These are phyloP conservation scores for Leccinum fuscescens DNA, from an alignment of 1,284 basidiomycete species.

Conservation along the genomic window DNA sequence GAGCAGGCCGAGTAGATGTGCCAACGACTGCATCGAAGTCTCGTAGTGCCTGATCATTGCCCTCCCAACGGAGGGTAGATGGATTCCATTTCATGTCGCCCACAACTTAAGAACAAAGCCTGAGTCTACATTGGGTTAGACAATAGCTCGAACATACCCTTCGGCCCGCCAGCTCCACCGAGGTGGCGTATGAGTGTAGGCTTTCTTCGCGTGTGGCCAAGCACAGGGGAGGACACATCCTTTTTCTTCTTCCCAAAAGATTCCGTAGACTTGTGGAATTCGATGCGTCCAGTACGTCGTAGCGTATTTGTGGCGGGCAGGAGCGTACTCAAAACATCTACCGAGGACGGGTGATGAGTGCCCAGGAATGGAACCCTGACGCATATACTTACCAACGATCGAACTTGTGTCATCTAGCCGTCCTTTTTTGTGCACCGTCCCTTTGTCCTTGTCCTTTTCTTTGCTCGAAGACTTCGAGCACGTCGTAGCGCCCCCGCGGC, in stretches of 20 bases:
- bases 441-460: slow-evolving; percentile 42
- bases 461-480: slow-evolving; percentile 40
- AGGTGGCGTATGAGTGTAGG: slow-evolving; percentile 88
- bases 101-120: slow-evolving; percentile 53
- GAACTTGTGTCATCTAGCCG: slow-evolving; percentile 39
- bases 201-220: slow-evolving; percentile 55
- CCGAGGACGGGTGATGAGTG: slow-evolving; percentile 4
- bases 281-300: slow-evolving; percentile 44
- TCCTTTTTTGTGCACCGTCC: slow-evolving; percentile 54
- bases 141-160: slow-evolving; percentile 54
- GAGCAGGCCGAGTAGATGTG: slow-evolving; percentile 87
- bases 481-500: slow-evolving; percentile 57
- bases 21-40: slow-evolving; percentile 86
- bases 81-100: slow-evolving; percentile 99
- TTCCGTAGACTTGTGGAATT: slow-evolving; percentile 39
- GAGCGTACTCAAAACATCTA: slow-evolving; percentile 29
- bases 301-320: slow-evolving; percentile 38
- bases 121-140: slow-evolving; percentile 19
- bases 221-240: slow-evolving; percentile 41
- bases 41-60: slow-evolving; percentile 86
- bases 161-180: slow-evolving; percentile 66
- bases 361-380: background rate
- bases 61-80: slow-evolving; percentile 87
- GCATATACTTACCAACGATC: slow-evolving; percentile 38
- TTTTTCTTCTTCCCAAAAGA: slow-evolving; percentile 56